Base-by-base conservation (phyloP, 768 basidiomycete species). In the Pleurotus citrinopileatus region DNA sequence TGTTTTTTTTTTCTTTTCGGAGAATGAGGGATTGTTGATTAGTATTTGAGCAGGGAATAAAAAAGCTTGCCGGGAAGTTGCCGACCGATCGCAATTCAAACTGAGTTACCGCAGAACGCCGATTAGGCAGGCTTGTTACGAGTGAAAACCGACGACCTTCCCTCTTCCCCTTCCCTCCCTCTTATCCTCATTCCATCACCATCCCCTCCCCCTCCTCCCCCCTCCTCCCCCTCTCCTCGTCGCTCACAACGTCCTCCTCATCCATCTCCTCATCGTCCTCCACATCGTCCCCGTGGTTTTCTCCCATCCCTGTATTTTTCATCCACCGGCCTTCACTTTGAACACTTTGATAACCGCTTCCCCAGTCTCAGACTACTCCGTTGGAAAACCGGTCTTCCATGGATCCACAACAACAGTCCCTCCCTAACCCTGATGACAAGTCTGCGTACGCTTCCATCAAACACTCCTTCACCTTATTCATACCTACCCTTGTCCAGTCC, bases 301-400 rank as follows among this genome's bases (percentile, higher is more conserved):
- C 42, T 53, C 58, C 57, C 56, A 32, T 42, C 57, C 59, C 59
- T 48, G 57, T 53, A 57, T 56, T 58, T 56, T 58, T 51, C 51
- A 42, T 52, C 58, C 52, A 57, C 56, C 54, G 59, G 61, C 58
- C 57, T 57, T 54, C 52, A 57, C 56, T 56, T 46, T 57, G 46
- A 53, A n/a, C 45, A 26, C 63, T 71, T 73, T 74, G 72, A 75
- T 75, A 68, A 73, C 73, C 73, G 73, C 48, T 51, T 51, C 48
- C 66, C 65, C 34, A 34, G 58, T 61, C 60, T 65, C 64, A 59
- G 53, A 44, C 43, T 48, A 27, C 51, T 56, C 29, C 61, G 58
- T 62, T 71, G 71, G 69, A 74, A 71, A 64, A 63, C 70, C 72
- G 66, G 67, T 52, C 48, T 42, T 38, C 56, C 59, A 77, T 77